Evolutionary conservation across 164 flowering plant genomes (phyloP), one percentile per base, ranked within the genome.

Genomic region (Euptelea pleiosperma): DNA sequence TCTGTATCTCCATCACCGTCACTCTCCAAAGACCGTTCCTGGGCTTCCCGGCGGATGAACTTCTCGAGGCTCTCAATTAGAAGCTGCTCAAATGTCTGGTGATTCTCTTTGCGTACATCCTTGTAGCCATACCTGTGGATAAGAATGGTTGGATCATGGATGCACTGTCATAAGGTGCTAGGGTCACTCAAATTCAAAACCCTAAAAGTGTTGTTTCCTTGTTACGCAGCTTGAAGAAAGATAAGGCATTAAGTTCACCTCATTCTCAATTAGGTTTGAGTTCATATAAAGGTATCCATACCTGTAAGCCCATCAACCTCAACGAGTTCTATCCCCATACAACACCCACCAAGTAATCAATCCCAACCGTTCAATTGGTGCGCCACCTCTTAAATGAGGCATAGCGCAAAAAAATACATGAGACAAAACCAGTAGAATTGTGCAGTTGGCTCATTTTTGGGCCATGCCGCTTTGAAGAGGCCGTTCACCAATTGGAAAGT

Each of bases 21-120:
- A 62, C 97, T 93, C 79, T 93, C 99, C 43, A 93, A 53, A 16
- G 85, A 82, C 39, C 89, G 60, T 62, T 93, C 99, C 58, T 90
- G 99, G 46, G 96, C 97, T 79, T 93, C 99, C 55, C 90, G 69
- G 26, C 96, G 82, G 57, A 93, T 86, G 75, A 88, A 93, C 68
- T 93, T 93, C 81, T 90, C 97, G 49, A 93, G 87, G 75, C 97
- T 90, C 75, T 93, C 99, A 52, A 93, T 93, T 55, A 90, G 75
- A 42, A 93, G 78, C 71, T 93, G 97, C 75, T 93, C 96, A 71
- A 93, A 90, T 19, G 92, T 70, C 79, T 86, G 95, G 65, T 90
- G 97, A 74, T 86, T 88, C 78, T 93, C 99, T 75, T 88, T 93
- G n/a, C 96, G 85, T 2, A 80, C 85, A 75, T 93, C 99, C 71